phyloP scores from a whole-genome alignment of 2,329 filamentous ascomycete genomes.

The Xylariaceae sp. region DNA sequence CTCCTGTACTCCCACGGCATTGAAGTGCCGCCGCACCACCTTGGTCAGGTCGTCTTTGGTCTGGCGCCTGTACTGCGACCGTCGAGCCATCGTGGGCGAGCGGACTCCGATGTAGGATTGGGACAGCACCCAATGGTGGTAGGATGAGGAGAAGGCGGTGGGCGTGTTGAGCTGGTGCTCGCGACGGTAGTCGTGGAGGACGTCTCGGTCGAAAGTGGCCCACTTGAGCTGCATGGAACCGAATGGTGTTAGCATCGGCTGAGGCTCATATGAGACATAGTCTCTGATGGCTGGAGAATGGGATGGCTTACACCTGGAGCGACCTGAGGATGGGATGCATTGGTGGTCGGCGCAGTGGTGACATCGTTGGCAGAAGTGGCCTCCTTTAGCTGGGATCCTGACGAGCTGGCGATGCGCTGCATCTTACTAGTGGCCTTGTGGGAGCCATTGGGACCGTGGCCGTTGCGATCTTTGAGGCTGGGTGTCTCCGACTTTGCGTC shows the following conservation, averaged over 20 bases:
- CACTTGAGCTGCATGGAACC: constrained; percentile 54
- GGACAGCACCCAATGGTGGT: constrained; percentile 60
- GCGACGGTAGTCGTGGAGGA: constrained; percentile 73
- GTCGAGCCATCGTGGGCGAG: constrained; percentile 73
- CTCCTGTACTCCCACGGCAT: constrained; percentile 73
- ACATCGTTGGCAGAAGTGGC: constrained; percentile 36
- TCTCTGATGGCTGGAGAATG: not conserved
- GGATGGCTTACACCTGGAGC: constrained; percentile 27
- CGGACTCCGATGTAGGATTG: constrained; percentile 64
- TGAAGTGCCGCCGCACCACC: constrained; percentile 79
- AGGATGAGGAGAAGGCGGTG: constrained; percentile 64
- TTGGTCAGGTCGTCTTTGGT: constrained; percentile 70
- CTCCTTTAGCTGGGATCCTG: constrained; percentile 47
- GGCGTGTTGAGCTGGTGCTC: constrained; percentile 70
- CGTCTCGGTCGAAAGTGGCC: constrained; percentile 63
- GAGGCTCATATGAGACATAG: constrained; percentile 11
- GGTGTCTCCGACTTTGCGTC: constrained; percentile 35
- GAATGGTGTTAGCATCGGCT: constrained; percentile 7
- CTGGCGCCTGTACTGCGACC: constrained; percentile 62
- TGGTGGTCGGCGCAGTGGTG: constrained; percentile 13
- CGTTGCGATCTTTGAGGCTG: constrained; percentile 33
- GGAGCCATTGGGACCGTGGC: constrained; percentile 26
- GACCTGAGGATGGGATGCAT: constrained; percentile 22
- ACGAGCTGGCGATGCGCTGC: constrained; percentile 53
- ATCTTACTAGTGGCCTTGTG: constrained; percentile 51